Evolutionary conservation across 1,284 basidiomycete genomes (phyloP).

Genomic region (Moniliophthora roreri): DNA sequence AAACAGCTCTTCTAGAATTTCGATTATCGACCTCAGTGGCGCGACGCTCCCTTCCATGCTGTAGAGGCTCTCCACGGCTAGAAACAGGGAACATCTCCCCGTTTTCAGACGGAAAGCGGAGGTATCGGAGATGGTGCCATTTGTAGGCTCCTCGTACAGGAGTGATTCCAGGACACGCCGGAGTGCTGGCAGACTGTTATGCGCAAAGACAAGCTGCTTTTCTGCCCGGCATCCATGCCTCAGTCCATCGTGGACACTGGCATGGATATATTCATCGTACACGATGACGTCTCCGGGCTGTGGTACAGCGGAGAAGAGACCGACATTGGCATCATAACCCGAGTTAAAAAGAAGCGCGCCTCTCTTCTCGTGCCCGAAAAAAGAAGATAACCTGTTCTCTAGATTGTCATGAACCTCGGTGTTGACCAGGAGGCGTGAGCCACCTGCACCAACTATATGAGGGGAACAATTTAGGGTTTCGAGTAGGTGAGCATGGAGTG

Average conservation of each 20-base stretch:
- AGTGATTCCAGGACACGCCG: slow-evolving; percentile 20
- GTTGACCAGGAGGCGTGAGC: slow-evolving; percentile 87
- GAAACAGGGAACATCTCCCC: slow-evolving; percentile 40
- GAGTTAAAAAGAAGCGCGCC: slow-evolving; percentile 87
- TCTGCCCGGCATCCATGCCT: slow-evolving; percentile 58
- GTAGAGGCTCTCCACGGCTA: slow-evolving; percentile 92
- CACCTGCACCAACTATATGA: slow-evolving; percentile 82
- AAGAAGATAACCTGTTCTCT: slow-evolving; percentile 63
- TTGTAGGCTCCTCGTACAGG: background rate
- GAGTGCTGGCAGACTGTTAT: slow-evolving; percentile 65
- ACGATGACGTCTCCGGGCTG: slow-evolving; percentile 79
- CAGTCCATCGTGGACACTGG: slow-evolving; percentile 92
- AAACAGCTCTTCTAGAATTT: slow-evolving; percentile 28
- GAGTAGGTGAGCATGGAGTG: slow-evolving; percentile 61
- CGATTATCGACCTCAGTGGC: too few species aligned
- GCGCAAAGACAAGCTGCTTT: slow-evolving; percentile 55
- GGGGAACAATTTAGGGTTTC: slow-evolving; percentile 48
- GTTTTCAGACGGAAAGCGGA: slow-evolving; percentile 27
- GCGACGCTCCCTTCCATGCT: slow-evolving; percentile 24
- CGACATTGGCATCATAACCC: slow-evolving; percentile 93
- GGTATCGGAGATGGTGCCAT: too few species aligned
- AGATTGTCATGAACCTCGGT: slow-evolving; percentile 64
- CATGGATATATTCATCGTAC: slow-evolving; percentile 90
- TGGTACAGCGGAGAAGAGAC: slow-evolving; percentile 83
- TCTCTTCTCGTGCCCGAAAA: slow-evolving; percentile 43